Base-by-base conservation (phyloP, 164 flowering plant genomes). In the Macadamia tetraphylla region DNA sequence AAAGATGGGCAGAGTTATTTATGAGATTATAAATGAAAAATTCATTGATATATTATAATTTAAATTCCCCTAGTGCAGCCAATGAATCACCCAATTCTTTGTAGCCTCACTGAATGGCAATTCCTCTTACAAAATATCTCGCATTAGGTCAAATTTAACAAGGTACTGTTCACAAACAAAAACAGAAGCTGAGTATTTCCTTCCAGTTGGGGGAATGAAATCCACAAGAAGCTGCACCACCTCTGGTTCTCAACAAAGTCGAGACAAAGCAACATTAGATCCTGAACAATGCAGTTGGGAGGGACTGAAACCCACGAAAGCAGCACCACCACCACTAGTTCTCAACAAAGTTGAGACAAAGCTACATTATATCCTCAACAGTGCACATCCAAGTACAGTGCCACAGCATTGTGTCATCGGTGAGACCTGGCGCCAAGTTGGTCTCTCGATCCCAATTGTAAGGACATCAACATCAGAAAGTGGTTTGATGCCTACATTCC, bases 341-440 rank as follows among this genome's bases (percentile, higher is more conserved):
- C 60, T 67, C 73, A 64, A 63, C 58, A 71, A 42, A 59, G 44
- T 18, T 35, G 40, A 35, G 40, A 35, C 40, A 35, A 5, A 35
- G 40, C 40, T 31, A 11, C 42, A 58, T 60, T 86, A 90, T 67
- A 91, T 85, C 71, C 81, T 88, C 77, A 94, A 76, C 73, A 77
- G 77, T 29, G 98, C 74, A 71, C 96, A 91, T 14, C 98, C 97
- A 69, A 82, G 81, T 66, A 94, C 81, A 51, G 88, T 85, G 62
- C 98, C 98, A 31, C 75, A 78, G 73, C 97, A 91, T 62, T 76
- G 73, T 13, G 92, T 87, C 98, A 94, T 88, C 5, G 94, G 87
- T 65, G 91, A 67, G 58, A 75, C 89, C 73, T 77, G 81, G 42
- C 82, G 94, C 98, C 98, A 94, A 58, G 72, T 78, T 9, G 91